phyloP scores from a whole-genome alignment of 768 basidiomycete genomes.

The Tubosaeta brunneosetosa region DNA sequence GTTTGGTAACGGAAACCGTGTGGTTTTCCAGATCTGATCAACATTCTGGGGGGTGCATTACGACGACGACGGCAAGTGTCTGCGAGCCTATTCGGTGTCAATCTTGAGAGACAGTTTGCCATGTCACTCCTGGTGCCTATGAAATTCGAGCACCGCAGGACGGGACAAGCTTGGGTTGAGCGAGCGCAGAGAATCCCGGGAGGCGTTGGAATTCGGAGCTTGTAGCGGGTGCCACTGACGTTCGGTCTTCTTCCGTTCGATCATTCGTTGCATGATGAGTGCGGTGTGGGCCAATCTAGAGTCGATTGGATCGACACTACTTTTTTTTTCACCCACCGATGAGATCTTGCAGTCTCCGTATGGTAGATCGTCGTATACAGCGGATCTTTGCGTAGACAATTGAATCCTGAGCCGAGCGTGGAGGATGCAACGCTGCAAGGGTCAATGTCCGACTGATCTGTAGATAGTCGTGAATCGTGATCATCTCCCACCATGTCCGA shows the following conservation, averaged over 20 bases:
- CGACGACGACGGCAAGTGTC: not conserved
- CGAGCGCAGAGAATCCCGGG: no score
- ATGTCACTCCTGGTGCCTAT: not conserved
- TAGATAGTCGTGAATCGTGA: not conserved
- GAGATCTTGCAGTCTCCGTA: not conserved
- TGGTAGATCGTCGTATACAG: not conserved
- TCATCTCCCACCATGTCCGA: constrained; percentile 8
- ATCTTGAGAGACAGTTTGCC: not conserved
- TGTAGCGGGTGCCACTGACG: not conserved
- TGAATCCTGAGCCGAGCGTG: not conserved
- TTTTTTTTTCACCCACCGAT: not conserved
- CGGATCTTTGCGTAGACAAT: not conserved
- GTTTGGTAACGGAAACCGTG: not conserved
- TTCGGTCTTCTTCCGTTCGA: no score
- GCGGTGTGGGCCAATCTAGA: not conserved
- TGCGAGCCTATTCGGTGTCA: not conserved
- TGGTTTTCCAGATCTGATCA: not conserved
- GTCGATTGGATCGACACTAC: not conserved
- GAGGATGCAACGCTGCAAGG: not conserved
- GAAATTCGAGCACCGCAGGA: not conserved
- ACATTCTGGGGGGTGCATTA: not conserved
- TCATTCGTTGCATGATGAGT: no score
- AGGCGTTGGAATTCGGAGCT: not conserved
- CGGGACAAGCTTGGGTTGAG: no score
- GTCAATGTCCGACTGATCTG: not conserved